Evolutionary conservation across 2,329 filamentous ascomycete species (phyloP), one percentile per base, ranked within the genome.

Genomic region (Apiospora malaysiana): DNA sequence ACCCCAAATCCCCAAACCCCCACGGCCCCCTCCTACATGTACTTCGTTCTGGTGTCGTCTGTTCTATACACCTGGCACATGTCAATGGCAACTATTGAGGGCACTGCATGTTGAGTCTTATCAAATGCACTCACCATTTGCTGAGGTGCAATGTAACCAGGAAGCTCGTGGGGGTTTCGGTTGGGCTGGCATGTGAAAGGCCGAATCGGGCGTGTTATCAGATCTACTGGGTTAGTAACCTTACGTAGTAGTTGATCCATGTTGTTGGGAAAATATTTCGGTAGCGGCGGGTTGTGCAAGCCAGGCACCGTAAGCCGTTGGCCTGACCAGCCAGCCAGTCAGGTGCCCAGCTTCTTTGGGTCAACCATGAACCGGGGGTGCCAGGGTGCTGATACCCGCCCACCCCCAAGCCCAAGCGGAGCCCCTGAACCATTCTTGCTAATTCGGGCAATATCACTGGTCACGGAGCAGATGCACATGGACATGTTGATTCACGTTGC

Each of bases 111-210:
- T n/a, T 23, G 56, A 63, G 56, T 63, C 56, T 40, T 40, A 40
- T 63, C 56, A 40, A 59, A 9, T 59, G 18, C 27, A 59, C 14
- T 18, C 49, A 56, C 49, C 21, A 6, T 4, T 56, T 32, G 14
- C 6, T 32, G 14, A 14, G 21, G 32, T 32, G 49, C 25, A 56
- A 27, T 32, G 25, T 18, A 37, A 59, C 51, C 32, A 32, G 51
- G 51, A 37, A 59, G 27, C 56, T 63, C 56, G 12, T 25, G 65
- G 23, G 23, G 27, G 18, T 27, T 67, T 67, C n/a, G 21, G 66
- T 67, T 67, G 66, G 12, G 40, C n/a, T 46, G 40, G 66, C 66
- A 67, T 67, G 66, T 67, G 66, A 67, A 63, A 63, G 32, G 4
- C 32, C 56, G 56, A 63, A 63, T 63, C 32, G 56, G 56, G 56